These are phyloP conservation scores for Mycena capillaripes DNA, from an alignment of 768 basidiomycete genomes.

Conservation along the genomic window DNA sequence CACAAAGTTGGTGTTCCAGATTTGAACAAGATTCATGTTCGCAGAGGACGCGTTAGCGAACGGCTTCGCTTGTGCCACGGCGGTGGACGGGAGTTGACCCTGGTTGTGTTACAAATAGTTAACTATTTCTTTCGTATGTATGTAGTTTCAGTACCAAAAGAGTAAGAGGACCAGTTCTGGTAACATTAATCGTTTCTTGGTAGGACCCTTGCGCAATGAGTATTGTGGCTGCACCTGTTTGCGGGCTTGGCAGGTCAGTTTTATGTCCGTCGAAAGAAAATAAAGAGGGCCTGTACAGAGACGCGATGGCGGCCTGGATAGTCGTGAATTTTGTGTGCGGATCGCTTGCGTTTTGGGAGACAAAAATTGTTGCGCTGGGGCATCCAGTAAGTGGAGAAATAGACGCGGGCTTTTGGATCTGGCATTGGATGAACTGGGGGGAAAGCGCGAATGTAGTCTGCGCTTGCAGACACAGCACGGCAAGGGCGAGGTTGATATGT, in stretches of 20 bases:
- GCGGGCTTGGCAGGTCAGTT: slow-evolving; percentile 50
- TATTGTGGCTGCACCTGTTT: slow-evolving; percentile 57
- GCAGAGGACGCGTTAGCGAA: slow-evolving; percentile 59
- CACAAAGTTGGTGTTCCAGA: slow-evolving; percentile 65
- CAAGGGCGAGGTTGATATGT: background rate
- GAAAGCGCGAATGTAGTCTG: slow-evolving; percentile 53
- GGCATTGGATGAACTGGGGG: slow-evolving; percentile 62
- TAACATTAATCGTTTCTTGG: slow-evolving; percentile 71
- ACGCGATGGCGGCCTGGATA: slow-evolving; percentile 69
- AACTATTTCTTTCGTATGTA: background rate
- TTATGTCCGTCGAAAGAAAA: background rate
- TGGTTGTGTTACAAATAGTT: slow-evolving; percentile 23
- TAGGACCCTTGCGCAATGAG: slow-evolving; percentile 73
- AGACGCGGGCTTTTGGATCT: slow-evolving; percentile 59
- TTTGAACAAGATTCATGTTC: slow-evolving; percentile 67
- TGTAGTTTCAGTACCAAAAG: slow-evolving; percentile 58
- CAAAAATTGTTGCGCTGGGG: slow-evolving; percentile 70
- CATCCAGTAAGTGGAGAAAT: slow-evolving; percentile 65
- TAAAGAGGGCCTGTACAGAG: slow-evolving; percentile 58
- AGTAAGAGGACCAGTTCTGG: slow-evolving; percentile 65
- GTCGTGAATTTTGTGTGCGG: slow-evolving; percentile 58
- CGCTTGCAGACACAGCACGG: background rate
- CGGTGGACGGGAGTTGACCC: slow-evolving; percentile 65
- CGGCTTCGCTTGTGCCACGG: slow-evolving; percentile 50
- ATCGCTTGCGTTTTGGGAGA: slow-evolving; percentile 62